Evolutionary conservation across 768 basidiomycete species (phyloP).

Genomic region (Lentinus brumalis): DNA sequence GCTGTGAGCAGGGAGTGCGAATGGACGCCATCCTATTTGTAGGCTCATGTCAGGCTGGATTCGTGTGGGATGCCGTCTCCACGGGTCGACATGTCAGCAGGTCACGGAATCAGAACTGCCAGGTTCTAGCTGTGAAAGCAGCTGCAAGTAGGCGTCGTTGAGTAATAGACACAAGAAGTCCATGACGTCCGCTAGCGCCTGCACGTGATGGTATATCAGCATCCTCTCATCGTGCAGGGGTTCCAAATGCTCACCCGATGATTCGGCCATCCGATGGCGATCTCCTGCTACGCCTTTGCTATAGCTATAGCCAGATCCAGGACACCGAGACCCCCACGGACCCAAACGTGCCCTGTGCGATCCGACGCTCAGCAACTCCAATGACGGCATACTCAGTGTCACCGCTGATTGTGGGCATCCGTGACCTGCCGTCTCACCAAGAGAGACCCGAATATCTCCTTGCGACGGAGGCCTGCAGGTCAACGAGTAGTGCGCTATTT

Average conservation of each 20-base stretch:
- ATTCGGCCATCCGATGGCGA: conserved; percentile 5
- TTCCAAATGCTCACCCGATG: conserved; percentile 16
- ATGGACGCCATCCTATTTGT: conserved; percentile 19
- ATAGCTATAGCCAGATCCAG: not conserved
- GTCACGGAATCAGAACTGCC: conserved; percentile 8
- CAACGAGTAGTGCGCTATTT: conserved; percentile 6
- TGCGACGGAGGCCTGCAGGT: not conserved
- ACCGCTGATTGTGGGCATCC: not conserved
- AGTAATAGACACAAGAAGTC: conserved; percentile 19
- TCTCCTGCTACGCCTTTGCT: not conserved
- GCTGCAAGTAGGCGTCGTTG: conserved; percentile 6
- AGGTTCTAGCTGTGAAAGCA: conserved; percentile 8
- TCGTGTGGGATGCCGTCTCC: conserved; percentile 1
- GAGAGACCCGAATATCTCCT: no score
- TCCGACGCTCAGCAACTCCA: no score
- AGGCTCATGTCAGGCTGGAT: not conserved
- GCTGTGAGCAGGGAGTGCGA: conserved; percentile 10
- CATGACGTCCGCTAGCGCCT: conserved; percentile 2
- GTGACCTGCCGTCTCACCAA: no score
- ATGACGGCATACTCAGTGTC: not conserved
- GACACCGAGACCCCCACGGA: no score
- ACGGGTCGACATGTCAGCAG: conserved; percentile 14
- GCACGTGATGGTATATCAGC: conserved; percentile 17
- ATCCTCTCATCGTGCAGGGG: conserved; percentile 18
- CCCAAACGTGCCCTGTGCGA: no score